Base-by-base conservation (phyloP, 805 yeast genomes). In the Candida nitratophila region DNA sequence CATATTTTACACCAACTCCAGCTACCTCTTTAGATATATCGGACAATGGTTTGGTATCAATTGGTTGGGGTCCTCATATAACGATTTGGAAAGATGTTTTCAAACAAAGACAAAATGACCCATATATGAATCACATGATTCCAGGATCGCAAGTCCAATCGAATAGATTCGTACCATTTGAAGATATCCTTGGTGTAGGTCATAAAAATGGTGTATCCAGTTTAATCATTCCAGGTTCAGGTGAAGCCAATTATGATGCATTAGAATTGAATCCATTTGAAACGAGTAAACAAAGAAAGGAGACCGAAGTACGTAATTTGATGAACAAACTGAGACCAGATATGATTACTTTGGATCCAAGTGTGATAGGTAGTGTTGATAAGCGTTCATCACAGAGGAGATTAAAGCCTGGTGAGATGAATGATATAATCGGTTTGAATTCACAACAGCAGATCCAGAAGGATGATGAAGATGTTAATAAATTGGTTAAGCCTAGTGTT, bases 161-260 rank as follows among this genome's bases (percentile, higher is more conserved):
- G 44, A 68, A 80, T 35, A 76, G 75, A 55, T 89, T 83, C 60
- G 95, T 91, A 33, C 99, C 99, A 14, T 93, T 83, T 64, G 99
- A 93, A 69, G 99, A 93, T 85, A 70, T 91, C n/a, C 70, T 93
- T 21, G 96, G 96, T 22, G 77, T 85, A 11, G 97, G 97, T 2
- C 95, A 88, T 60, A 71, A 76, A 41, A 64, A 67, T 1, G 96
- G 96, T 38, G 72, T 89, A 35, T 76, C 83, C n/a, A 81, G 93
- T n/a, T 53, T 93, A 47, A 83, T 93, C 52, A 74, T 93, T 46
- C 99, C 99, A 35, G 99, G 99, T 22, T 72, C 97, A 36, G 99
- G 99, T 70, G 99, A 93, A 68, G 96, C 99, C 49, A 93, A 93
- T 66, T 89, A 78, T 63, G 99, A 93, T 69, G 89, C 98, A 3